A percentile compares a stretch with the other conserved stretches of the same genome.
Conservation (phyloP, 164 flowering plant species). For the Houttuynia cordata region DNA sequence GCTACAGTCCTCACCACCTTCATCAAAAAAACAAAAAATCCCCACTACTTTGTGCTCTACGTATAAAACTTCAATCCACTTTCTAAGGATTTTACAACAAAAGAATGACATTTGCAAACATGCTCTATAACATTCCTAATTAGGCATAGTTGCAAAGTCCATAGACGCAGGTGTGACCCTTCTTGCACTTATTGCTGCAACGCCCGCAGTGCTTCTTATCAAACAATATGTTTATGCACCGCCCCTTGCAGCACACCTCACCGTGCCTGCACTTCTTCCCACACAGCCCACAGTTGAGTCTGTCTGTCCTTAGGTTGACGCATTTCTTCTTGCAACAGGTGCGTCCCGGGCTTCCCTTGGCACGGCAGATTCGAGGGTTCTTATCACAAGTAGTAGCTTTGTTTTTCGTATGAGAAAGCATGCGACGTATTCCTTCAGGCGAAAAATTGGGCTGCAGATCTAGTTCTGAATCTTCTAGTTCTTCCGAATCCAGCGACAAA, state of each 20-base stretch:
- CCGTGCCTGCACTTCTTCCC: neutral
- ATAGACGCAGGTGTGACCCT: neutral
- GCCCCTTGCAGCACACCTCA: neutral
- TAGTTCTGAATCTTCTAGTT: too few relatives aligned
- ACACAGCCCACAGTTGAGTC: constrained; percentile 1
- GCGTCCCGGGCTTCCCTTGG: neutral
- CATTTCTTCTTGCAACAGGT: constrained; percentile 1
- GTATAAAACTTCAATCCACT: too few relatives aligned
- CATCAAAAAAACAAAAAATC: too few relatives aligned
- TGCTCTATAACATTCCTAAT: neutral
- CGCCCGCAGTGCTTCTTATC: neutral
- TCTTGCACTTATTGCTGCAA: neutral
- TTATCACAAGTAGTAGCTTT: neutral
- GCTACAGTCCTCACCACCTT: too few relatives aligned
- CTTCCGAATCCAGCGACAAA: too few relatives aligned
- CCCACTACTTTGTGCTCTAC: too few relatives aligned
- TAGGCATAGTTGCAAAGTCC: too few relatives aligned
- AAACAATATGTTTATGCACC: neutral
- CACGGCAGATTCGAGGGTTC: neutral
- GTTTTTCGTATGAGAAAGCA: neutral
- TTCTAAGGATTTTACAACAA: neutral
- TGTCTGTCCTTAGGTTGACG: neutral
- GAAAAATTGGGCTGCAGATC: too few relatives aligned
- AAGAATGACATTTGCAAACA: neutral
- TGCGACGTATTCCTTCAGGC: neutral